These are phyloP conservation scores for Phytopythium aichiense DNA, from an alignment of 352 stramenopile genomes.

Conservation along the genomic window DNA sequence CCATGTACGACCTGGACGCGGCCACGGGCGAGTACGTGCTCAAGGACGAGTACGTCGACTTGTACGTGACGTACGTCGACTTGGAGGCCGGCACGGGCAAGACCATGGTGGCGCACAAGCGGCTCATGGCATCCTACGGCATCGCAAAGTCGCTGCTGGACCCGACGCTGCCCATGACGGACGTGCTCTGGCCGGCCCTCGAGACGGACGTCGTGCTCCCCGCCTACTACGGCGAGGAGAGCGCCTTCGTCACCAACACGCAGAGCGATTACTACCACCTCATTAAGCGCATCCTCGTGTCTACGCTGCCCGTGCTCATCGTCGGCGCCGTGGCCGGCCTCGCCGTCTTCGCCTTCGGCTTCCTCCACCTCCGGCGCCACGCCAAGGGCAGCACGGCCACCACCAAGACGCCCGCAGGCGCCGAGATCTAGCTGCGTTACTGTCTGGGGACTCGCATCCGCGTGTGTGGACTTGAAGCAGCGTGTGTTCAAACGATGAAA, in stretches of 20 bases:
- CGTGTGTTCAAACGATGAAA: too few relatives aligned
- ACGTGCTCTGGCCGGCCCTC: slow-evolving; percentile 53
- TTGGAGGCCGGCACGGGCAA: slow-evolving; percentile 66
- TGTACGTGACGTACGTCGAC: slow-evolving; percentile 57
- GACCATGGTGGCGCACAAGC: slow-evolving; percentile 66
- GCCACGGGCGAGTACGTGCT: slow-evolving; percentile 21
- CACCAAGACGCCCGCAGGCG: slow-evolving; percentile 14
- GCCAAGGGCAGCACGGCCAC: slow-evolving; percentile 20
- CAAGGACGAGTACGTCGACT: slow-evolving; percentile 43
- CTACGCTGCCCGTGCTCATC: slow-evolving; percentile 58
- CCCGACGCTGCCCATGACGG: slow-evolving; percentile 44
- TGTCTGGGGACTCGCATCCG: too few relatives aligned
- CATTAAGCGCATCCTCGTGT: slow-evolving; percentile 32
- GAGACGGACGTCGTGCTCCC: slow-evolving; percentile 47
- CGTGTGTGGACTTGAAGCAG: too few relatives aligned
- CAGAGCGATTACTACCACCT: slow-evolving; percentile 38
- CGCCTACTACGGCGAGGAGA: slow-evolving; percentile 54
- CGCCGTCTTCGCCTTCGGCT: slow-evolving; percentile 22
- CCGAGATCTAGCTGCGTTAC: slow-evolving; percentile 2
- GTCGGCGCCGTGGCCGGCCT: slow-evolving; percentile 37
- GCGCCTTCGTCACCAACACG: slow-evolving; percentile 25
- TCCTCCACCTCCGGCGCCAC: slow-evolving; percentile 36
- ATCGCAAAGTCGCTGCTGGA: slow-evolving; percentile 27
- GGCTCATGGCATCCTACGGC: slow-evolving; percentile 59
- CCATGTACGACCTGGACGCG: slow-evolving; percentile 38